Percentiles rank a stretch among this genome's conserved stretches.
phyloP scores from a whole-genome alignment of 2,329 filamentous ascomycete species.

The Trichoderma breve region DNA sequence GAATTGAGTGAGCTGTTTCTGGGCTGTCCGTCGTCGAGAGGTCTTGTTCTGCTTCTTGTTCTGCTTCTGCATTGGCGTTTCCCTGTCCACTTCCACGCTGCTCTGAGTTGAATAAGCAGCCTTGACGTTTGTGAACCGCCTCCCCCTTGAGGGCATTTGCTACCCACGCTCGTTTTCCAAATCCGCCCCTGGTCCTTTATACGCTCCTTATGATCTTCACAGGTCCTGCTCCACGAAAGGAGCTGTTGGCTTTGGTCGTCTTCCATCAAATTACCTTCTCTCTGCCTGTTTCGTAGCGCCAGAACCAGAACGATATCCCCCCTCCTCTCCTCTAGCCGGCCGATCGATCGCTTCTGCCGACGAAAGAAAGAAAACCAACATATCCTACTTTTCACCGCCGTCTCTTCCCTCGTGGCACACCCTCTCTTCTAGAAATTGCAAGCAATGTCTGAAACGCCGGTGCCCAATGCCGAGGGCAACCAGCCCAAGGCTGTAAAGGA shows the following conservation, averaged over 20 bases:
- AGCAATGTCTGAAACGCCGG: constrained; percentile 36
- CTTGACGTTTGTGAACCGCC: constrained; percentile 5
- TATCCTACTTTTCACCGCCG: background rate
- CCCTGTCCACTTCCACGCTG: background rate
- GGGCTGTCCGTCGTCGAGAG: constrained; percentile 11
- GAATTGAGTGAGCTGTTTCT: constrained; percentile 9
- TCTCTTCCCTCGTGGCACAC: background rate
- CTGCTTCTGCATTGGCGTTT: constrained; percentile 2
- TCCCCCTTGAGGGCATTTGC: constrained; percentile 28
- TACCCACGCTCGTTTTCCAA: constrained; percentile 32
- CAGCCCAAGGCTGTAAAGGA: constrained; percentile 67
- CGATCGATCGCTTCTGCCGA: constrained; percentile 8
- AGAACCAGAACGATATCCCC: background rate
- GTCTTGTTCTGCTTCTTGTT: background rate
- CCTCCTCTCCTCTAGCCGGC: background rate
- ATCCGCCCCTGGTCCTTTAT: constrained; percentile 32
- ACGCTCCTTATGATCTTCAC: constrained; percentile 28
- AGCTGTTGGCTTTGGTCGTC: constrained; percentile 18
- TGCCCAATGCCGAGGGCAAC: constrained; percentile 37
- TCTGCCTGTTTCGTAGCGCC: constrained; percentile 16
- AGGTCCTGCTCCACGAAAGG: constrained; percentile 22
- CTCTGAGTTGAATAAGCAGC: constrained; percentile 2
- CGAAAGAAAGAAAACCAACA: background rate
- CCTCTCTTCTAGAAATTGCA: background rate
- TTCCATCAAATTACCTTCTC: background rate